Conservation (phyloP, 345 rosid genomes). For the Rhizophora apiculata region DNA sequence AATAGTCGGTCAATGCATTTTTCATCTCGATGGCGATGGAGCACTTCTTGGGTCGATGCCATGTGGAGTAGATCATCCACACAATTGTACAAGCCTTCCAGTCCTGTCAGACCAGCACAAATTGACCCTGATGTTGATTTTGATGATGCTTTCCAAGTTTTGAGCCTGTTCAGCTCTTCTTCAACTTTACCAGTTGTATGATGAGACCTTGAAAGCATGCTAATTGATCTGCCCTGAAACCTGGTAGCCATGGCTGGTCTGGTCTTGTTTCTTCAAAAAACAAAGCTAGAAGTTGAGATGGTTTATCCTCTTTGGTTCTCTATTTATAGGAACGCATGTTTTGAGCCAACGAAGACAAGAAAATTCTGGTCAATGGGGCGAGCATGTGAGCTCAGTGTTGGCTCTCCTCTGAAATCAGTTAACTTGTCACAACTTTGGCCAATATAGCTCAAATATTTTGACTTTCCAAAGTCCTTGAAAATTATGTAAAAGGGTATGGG, state of each 20-base stretch:
- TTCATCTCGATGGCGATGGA: constrained; percentile 28
- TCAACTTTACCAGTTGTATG: constrained; percentile 44
- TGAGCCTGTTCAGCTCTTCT: constrained; percentile 52
- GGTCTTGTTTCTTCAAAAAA: not conserved
- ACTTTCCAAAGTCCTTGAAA: constrained; percentile 12
- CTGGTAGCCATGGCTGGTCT: constrained; percentile 32
- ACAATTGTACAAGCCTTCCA: constrained; percentile 45
- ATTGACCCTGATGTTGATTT: constrained; percentile 35
- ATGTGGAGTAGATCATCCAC: constrained; percentile 53
- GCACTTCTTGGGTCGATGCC: constrained; percentile 48
- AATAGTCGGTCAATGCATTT: constrained; percentile 46
- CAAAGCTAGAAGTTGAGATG: constrained; percentile 19
- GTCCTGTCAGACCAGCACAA: constrained; percentile 31
- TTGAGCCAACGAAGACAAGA: not conserved
- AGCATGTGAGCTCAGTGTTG: constrained; percentile 31
- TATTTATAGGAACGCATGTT: constrained; percentile 16
- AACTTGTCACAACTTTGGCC: constrained; percentile 27
- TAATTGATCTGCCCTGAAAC: constrained; percentile 53
- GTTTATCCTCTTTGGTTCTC: not conserved
- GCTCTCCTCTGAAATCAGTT: constrained; percentile 16
- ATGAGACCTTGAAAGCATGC: constrained; percentile 73
- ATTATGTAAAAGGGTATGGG: constrained; percentile 19
- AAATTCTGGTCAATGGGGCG: constrained; percentile 3
- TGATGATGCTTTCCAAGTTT: constrained; percentile 26
- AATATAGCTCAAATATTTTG: constrained; percentile 28